Base-by-base conservation (phyloP, 306 rosid species). In the Lagenaria siceraria region DNA sequence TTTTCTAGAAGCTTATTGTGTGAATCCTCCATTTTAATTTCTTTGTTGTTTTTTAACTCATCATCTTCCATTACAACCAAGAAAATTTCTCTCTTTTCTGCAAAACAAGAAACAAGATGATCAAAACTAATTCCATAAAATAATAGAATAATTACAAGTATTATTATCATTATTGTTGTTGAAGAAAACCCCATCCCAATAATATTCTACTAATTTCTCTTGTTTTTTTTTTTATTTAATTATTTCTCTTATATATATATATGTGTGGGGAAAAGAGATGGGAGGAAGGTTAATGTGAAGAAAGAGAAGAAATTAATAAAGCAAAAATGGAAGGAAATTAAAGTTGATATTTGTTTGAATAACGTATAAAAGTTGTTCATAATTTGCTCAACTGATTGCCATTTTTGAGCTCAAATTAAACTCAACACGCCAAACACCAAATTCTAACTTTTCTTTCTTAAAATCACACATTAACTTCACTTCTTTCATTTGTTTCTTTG, bases 1-100 rank as follows among this genome's bases (percentile, higher is more conserved):
- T 33, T 87, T 56, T 81, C 81, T 10, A 92, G 89, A 84, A 95
- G 77, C 68, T 78, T 81, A 49, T 92, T 87, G 42, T 95, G 96
- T 78, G 86, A 86, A 52, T 82, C 87, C 62, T 73, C 81, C 81
- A 94, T 69, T 46, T 0, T 2, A 4, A 12, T 46, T 46, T 46
- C 52, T 46, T 46, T 46, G 52, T 13, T 46, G 52, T 4, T 46
- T 46, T 5, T 46, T 46, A 46, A 4, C 5, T 46, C 52, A 46
- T 46, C 4, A 11, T 87, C 69, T 31, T 62, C 92, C 87, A 93
- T 77, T 65, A 88, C 82, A 72, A 93, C 97, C 78, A 93, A 60
- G 83, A 85, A 93, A 51, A 88, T 80, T 3, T 81, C 86, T 78
- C 89, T 76, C 33, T 88, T 85, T 80, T 87, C 98, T 79, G 81